phyloP scores from a whole-genome alignment of 2,329 filamentous ascomycete genomes.

The Xylaria polymorpha region DNA sequence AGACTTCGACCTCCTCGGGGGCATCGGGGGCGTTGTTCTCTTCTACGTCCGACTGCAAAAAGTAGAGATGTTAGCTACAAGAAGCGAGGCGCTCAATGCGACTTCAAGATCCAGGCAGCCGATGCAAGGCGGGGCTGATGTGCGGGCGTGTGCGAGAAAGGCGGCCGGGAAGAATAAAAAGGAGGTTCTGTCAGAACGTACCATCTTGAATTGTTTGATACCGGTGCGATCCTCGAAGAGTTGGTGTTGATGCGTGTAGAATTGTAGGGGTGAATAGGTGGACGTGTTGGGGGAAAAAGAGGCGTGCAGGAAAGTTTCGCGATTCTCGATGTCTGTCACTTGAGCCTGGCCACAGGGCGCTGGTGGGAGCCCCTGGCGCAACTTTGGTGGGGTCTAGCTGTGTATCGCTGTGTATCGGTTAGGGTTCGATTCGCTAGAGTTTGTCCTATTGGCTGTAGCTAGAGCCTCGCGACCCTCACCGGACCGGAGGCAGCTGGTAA shows the following conservation, averaged over 20 bases:
- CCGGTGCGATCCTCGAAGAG: conserved; percentile 77
- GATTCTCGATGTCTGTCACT: conserved; percentile 42
- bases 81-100: conserved; percentile 38
- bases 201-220: conserved; percentile 70
- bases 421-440: conserved; percentile 47
- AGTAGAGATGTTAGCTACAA: conserved; percentile 36
- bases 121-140: conserved; percentile 28
- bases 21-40: conserved; percentile 91
- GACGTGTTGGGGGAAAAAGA: conserved; percentile 35
- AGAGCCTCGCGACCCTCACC: conserved; percentile 1
- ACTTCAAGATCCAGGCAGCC: conserved; percentile 7
- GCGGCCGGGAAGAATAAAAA: not conserved
- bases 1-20: conserved; percentile 92
- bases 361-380: conserved; percentile 24
- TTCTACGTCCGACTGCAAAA: conserved; percentile 97
- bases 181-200: conserved; percentile 54
- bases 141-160: not conserved
- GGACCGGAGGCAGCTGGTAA: conserved; percentile 27
- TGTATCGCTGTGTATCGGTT: conserved; percentile 49
- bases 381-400: conserved; percentile 33
- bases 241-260: conserved; percentile 45
- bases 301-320: conserved; percentile 41
- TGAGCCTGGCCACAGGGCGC: conserved; percentile 38
- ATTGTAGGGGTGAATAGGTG: conserved; percentile 40
- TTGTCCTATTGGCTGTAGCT: conserved; percentile 45